Conservation (phyloP, 768 basidiomycete species). For the Agrocybe praecox region DNA sequence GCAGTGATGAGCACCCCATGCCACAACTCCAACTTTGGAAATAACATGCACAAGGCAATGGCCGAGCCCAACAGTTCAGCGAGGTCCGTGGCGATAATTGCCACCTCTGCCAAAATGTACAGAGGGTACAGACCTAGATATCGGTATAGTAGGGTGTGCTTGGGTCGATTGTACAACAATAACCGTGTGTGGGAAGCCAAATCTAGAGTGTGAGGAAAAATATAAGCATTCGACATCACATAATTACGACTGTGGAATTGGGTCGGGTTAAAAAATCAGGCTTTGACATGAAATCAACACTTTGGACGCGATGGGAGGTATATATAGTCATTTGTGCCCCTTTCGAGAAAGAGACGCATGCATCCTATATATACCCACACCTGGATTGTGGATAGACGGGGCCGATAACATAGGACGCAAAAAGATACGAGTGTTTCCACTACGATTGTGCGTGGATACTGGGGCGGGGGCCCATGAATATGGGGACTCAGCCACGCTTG, state of each 20-base stretch:
- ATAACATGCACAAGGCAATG: slow-evolving; percentile 77
- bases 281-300: background rate
- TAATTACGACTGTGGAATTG: slow-evolving; percentile 10
- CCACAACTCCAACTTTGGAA: slow-evolving; percentile 70
- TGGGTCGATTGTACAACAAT: slow-evolving; percentile 64
- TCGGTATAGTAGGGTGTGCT: slow-evolving; percentile 56
- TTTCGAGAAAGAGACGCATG: slow-evolving; percentile 2
- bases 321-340: background rate
- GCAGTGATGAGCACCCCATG: slow-evolving; percentile 71
- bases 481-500: background rate
- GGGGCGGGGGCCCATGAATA: background rate
- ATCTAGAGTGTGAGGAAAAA: slow-evolving; percentile 30
- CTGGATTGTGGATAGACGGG: slow-evolving; percentile 7
- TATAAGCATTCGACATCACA: slow-evolving; percentile 8
- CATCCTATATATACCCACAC: slow-evolving; percentile 17
- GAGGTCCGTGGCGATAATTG: slow-evolving; percentile 78
- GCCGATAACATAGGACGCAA: slow-evolving; percentile 3
- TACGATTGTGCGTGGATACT: background rate
- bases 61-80: slow-evolving; percentile 84
- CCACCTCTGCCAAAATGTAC: slow-evolving; percentile 65
- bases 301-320: background rate
- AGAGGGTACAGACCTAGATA: slow-evolving; percentile 67
- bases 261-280: background rate
- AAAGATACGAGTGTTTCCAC: background rate
- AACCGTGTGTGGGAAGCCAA: slow-evolving; percentile 62